Percentiles rank a stretch among this genome's conserved stretches.
Evolutionary conservation across 2,329 filamentous ascomycete species (phyloP).

Genomic region (Didymella exigua): DNA sequence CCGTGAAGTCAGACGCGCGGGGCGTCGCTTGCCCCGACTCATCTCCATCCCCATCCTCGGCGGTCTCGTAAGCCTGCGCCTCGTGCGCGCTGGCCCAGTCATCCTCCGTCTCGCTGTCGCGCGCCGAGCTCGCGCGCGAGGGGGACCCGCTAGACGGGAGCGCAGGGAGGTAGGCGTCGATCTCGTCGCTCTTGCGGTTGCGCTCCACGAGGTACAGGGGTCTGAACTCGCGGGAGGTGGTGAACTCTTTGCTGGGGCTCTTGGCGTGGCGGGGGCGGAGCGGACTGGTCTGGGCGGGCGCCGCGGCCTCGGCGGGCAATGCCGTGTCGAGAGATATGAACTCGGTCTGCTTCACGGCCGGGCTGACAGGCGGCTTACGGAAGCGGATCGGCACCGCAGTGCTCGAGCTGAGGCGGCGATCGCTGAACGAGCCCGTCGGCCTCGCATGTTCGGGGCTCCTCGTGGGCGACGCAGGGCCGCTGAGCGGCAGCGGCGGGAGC

Average conservation of each 20-base stretch:
- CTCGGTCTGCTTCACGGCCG: constrained; percentile 49
- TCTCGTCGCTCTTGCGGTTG: constrained; percentile 46
- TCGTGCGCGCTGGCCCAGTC: constrained; percentile 44
- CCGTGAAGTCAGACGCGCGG: constrained; percentile 61
- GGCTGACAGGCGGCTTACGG: constrained; percentile 55
- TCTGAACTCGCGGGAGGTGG: constrained; percentile 69
- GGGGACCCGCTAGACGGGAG: constrained; percentile 56
- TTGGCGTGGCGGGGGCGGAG: constrained; percentile 52
- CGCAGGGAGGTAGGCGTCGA: constrained; percentile 55
- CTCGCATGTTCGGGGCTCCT: constrained; percentile 33
- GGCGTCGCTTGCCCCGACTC: constrained; percentile 73
- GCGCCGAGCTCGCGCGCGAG: constrained; percentile 37
- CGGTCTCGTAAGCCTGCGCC: constrained; percentile 52
- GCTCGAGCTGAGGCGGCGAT: constrained; percentile 43
- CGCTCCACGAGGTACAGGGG: constrained; percentile 83
- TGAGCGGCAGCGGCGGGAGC: constrained; percentile 40
- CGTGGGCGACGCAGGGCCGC: constrained; percentile 39
- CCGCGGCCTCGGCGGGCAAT: neutral
- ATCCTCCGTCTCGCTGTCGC: constrained; percentile 48
- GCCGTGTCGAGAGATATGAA: constrained; percentile 22
- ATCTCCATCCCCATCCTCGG: constrained; percentile 50
- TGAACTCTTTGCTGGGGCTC: constrained; percentile 59
- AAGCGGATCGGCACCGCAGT: constrained; percentile 64
- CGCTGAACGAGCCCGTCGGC: constrained; percentile 21
- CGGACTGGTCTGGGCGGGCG: constrained; percentile 50